Evolutionary conservation across 176 grass and related monocot species (phyloP), one percentile per base, ranked within the genome.

Genomic region (Rhynchospora pubera): DNA sequence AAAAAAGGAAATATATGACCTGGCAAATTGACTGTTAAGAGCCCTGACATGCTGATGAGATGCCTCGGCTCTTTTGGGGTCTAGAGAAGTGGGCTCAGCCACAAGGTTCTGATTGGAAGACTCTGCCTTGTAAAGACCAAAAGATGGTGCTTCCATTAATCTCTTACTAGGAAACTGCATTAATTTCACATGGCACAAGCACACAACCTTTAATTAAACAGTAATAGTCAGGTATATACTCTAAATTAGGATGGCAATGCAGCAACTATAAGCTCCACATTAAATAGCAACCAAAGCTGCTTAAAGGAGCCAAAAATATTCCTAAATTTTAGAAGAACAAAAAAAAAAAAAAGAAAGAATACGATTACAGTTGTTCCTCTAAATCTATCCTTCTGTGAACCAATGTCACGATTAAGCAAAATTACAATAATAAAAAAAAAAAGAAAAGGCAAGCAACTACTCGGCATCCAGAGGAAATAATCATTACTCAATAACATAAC

Each of bases 1-100:
- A 79, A 51, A 51, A 4, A 79, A 11, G 16, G 26, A 73, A 58
- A 30, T 22, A 60, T 44, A 39, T 65, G 9, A 92, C 95, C 95
- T 98, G 0, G 89, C 95, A 87, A 98, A 98, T 81, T 98, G 92
- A 61, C 44, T 83, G 79, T 98, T 98, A 13, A 94, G 95, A 80
- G 95, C 95, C 65, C 85, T 92, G 43, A 97, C 94, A 2, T 97
- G 90, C 82, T 82, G 89, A 55, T 57, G 80, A 77, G 90, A 92
- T 12, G 87, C 81, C 61, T 92, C 85, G 2, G 92, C 92, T 78
- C 89, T 85, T 71, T 87, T 26, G 28, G 77, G 84, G 67, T 93
- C 90, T 42, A 94, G 80, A 77, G 85, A 55, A 81, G 74, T 48
- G 22, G 87, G 59, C 79, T 85, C 90, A 79, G 73, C 87, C 77